Percentiles rank a stretch among this genome's conserved stretches.
Conservation (phyloP, 768 basidiomycete genomes). For the Pulveroboletus ravenelii region DNA sequence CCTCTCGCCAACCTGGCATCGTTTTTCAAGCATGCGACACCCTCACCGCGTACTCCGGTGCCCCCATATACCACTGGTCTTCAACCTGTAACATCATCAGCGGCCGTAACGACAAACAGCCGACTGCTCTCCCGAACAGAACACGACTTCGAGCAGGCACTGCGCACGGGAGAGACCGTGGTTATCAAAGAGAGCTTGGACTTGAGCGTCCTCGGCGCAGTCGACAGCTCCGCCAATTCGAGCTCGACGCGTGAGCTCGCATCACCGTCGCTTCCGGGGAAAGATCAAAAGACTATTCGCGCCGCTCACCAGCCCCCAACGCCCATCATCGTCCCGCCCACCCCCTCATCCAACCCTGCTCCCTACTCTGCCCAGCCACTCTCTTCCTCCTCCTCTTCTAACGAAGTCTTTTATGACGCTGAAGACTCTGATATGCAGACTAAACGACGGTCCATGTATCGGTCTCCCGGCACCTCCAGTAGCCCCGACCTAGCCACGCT, state of each 20-base stretch:
- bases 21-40: slow-evolving; percentile 51
- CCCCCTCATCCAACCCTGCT: slow-evolving; percentile 47
- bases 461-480: slow-evolving; percentile 83
- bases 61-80: slow-evolving; percentile 49
- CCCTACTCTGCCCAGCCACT: slow-evolving; percentile 31
- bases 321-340: slow-evolving; percentile 62
- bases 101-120: slow-evolving; percentile 39
- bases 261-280: slow-evolving; percentile 38
- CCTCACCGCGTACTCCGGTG: slow-evolving; percentile 41
- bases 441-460: slow-evolving; percentile 80
- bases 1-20: slow-evolving; percentile 54
- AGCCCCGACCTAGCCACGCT: slow-evolving; percentile 90
- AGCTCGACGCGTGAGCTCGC: slow-evolving; percentile 32
- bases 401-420: slow-evolving; percentile 59
- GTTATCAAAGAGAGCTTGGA: slow-evolving; percentile 67
- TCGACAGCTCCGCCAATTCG: slow-evolving; percentile 33
- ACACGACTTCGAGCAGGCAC: slow-evolving; percentile 76
- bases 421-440: slow-evolving; percentile 65
- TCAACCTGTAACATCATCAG: slow-evolving; percentile 52
- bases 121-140: slow-evolving; percentile 69
- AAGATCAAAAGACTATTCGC: slow-evolving; percentile 35
- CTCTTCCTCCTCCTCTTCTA: slow-evolving; percentile 48
- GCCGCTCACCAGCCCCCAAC: slow-evolving; percentile 46
- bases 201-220: slow-evolving; percentile 59
- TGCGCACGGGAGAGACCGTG: slow-evolving; percentile 64